Base-by-base conservation (phyloP, 2,329 filamentous ascomycete species). In the Microascus cirrosus region DNA sequence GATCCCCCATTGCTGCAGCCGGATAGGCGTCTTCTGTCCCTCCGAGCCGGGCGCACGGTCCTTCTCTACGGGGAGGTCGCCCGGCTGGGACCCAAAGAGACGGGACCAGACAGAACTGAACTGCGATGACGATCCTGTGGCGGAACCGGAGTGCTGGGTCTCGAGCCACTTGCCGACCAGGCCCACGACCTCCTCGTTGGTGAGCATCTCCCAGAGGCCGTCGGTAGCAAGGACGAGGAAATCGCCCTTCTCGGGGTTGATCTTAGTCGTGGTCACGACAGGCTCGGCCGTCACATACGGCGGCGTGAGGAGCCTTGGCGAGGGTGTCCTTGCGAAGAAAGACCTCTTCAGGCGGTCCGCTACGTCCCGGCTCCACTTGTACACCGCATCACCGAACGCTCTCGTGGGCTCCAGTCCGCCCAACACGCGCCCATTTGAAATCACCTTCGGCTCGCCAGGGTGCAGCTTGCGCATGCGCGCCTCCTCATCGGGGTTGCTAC, bases 191-290 rank as follows among this genome's bases (percentile, higher is more conserved):
- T 99, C 94, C 69, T 99, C 94, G 66, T 97, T 99, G 54, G 90
- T 96, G 61, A 99, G 79, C 94, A 97, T 97, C 73, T 99, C 94
- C 94, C 94, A 99, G 1, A 99, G 79, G 3, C 94, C 94, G 68
- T 99, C 94, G 0, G 94, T 96, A 24, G 94, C 94, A 78, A 99
- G 86, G 61, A 99, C 93, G 13, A 99, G 79, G 66, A 99, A 99
- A 69, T 99, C 94, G 53, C 93, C 92, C 61, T 89, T 89, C 57
- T 90, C 83, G 1, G 94, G 94, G 64, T 93, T 80, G 56, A 99
- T 86, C 70, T 94, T 87, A 53, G 93, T 97, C 1, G 91, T 96
- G 0, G 93, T 97, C 57, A 99, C 83, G 24, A 97, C 81, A 2
- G 94, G 94, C 72, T 99, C 95, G 1, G 94, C 94, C 3, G 94